Evolutionary conservation across 2,329 filamentous ascomycete species (phyloP), one percentile per base, ranked within the genome.

Genomic region (Pseudogymnoascus sp.): DNA sequence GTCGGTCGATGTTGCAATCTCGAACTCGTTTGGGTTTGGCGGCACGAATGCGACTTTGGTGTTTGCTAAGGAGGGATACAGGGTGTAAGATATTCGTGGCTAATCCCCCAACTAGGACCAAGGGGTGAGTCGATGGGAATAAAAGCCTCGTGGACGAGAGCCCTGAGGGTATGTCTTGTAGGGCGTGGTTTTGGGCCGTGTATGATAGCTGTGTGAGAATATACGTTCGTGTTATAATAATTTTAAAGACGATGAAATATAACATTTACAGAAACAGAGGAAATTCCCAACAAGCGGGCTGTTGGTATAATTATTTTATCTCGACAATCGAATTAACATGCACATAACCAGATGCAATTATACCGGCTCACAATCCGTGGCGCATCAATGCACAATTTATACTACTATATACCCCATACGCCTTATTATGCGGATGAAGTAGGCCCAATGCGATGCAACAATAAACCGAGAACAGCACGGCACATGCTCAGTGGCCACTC

Each of bases 11-110:
- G 87, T 93, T 21, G 90, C 90, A 4, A 70, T 99, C 64, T 95
- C 91, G 3, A 99, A 99, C 72, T 97, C 93, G 73, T 99, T 99
- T 77, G 95, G 95, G 0, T 99, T 99, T 77, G 95, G 95, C 10
- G 95, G 95, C 14, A 97, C 93, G 1, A 99, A 99, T 77, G 93
- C 93, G 44, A 92, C 86, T 62, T 78, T 99, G 38, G 92, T 92
- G 61, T 93, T 97, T 63, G 71, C 71, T 21, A 74, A 73, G 33
- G 59, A 61, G 33, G 59, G 59, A 1, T 61, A 61, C 50, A 56
- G n/a, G 29, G 6, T 13, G 19, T 56, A 11, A 21, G 19, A 2
- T 56, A 26, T 26, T 33, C 6, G 7, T 33, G 26, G 26, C 26
- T 14, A 53, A 16, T 8, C n/a, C 26, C 26, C 26, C 8, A 8